Percentiles rank a stretch among this genome's conserved stretches.
These are phyloP conservation scores for Pseudogymnoascus sp. DNA, from an alignment of 2,329 filamentous ascomycete genomes.

Conservation along the genomic window DNA sequence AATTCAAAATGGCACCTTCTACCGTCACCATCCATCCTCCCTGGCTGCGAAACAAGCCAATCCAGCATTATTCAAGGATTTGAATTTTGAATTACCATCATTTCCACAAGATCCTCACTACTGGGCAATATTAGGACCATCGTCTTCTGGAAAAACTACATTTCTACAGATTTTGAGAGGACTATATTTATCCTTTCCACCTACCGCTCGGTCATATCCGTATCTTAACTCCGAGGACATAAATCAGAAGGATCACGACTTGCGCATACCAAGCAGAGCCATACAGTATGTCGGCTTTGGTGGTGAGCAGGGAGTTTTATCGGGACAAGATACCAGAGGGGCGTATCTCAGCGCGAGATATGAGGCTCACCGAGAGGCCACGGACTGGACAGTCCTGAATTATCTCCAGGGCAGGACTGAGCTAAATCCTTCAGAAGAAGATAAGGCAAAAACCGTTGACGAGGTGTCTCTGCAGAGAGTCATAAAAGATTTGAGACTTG, in stretches of 20 bases:
- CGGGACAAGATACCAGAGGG: slow-evolving; percentile 53
- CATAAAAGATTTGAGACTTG: slow-evolving; percentile 61
- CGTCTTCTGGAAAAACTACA: slow-evolving; percentile 70
- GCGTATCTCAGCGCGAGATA: slow-evolving; percentile 86
- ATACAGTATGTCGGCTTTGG: slow-evolving; percentile 91
- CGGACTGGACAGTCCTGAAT: slow-evolving; percentile 76
- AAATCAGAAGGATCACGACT: slow-evolving; percentile 34
- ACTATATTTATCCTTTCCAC: slow-evolving; percentile 66
- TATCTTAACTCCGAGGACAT: slow-evolving; percentile 57
- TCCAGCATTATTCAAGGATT: slow-evolving; percentile 62
- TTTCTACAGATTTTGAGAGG: slow-evolving; percentile 75
- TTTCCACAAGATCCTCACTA: slow-evolving; percentile 44
- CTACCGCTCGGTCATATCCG: slow-evolving; percentile 68
- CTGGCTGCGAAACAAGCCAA: slow-evolving; percentile 42
- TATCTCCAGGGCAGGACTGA: slow-evolving; percentile 77
- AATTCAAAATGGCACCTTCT: slow-evolving; percentile 76
- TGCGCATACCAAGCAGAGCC: slow-evolving; percentile 56
- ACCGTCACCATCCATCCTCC: slow-evolving; percentile 61
- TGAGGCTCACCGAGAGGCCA: slow-evolving; percentile 77
- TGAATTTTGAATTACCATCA: slow-evolving; percentile 64
- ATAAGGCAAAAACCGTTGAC: slow-evolving; percentile 43
- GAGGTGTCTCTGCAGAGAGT: slow-evolving; percentile 51
- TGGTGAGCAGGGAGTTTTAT: slow-evolving; percentile 53
- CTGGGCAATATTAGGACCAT: slow-evolving; percentile 81
- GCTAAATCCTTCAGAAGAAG: slow-evolving; percentile 62